Conservation (phyloP, 345 rosid genomes). For the Geranium brycei region DNA sequence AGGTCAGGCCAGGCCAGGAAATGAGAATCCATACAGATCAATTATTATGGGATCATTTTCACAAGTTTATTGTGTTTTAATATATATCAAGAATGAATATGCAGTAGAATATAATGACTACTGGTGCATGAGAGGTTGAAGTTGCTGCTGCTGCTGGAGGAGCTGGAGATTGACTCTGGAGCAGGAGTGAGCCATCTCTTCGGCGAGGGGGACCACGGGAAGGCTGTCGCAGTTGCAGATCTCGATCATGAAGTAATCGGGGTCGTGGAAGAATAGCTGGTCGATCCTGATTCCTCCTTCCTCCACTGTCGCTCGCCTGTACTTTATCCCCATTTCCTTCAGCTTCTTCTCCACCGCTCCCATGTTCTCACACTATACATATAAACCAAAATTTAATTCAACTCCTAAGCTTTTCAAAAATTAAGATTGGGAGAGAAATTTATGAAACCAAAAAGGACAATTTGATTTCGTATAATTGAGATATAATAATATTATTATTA, state of each 20-base stretch:
- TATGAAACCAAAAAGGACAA: no score
- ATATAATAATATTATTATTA: no score
- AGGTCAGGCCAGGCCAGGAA: no score
- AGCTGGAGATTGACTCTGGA: constrained; percentile 29
- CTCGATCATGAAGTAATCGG: constrained; percentile 89
- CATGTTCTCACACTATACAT: constrained; percentile 66
- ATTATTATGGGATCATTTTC: no score
- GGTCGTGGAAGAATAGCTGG: constrained; percentile 87
- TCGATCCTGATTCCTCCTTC: constrained; percentile 76
- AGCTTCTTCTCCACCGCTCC: constrained; percentile 61
- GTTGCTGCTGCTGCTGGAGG: constrained; percentile 15
- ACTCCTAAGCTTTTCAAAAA: no score
- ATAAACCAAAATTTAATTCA: no score
- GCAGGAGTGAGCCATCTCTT: constrained; percentile 45
- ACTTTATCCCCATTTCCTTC: constrained; percentile 46
- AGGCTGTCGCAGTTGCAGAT: constrained; percentile 76
- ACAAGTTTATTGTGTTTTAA: no score
- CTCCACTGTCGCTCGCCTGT: constrained; percentile 50
- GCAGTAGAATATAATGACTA: not conserved
- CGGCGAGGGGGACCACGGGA: constrained; percentile 56
- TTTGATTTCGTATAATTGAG: no score
- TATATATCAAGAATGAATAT: no score
- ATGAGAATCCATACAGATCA: no score
- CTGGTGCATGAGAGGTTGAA: constrained; percentile 19
- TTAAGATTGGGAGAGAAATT: no score